Evolutionary conservation across 2,329 filamentous ascomycete genomes (phyloP), one percentile per base, ranked within the genome.

Genomic region (Arachnomyces sp.): DNA sequence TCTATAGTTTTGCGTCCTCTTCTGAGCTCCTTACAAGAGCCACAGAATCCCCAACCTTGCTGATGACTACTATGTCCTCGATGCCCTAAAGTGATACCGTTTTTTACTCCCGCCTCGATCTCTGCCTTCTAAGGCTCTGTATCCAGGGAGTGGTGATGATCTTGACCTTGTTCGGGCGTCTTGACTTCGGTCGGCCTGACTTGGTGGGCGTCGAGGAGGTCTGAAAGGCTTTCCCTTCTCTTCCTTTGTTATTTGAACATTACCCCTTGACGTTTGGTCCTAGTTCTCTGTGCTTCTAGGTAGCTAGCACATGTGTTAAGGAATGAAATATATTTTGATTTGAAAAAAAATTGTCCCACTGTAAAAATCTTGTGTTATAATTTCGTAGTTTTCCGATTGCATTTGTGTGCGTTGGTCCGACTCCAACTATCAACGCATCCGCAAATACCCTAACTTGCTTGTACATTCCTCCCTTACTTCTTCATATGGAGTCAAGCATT

Each of bases 121-220:
- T 37, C 35, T 42, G 39, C 28, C 29, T 43, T 28, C 34, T 20
- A 33, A 32, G 37, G 34, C 44, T 43, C 31, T 41, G 40, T 47
- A 57, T 84, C 84, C 79, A 89, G 82, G 82, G 77, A 80, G 82
- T 81, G 82, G 80, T 87, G 83, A 92, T 92, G 87, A 93, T 92
- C 85, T 92, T 83, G 73, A 81, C 83, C 84, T 82, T 68, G 73
- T 72, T 61, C 58, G 59, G 70, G 64, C 68, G 74, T 81, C 75
- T 76, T 77, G 80, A 78, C 78, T 81, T 88, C 70, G 83, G 83
- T 81, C 82, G 76, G 76, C 71, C 67, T 71, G 68, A 67, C 72
- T 70, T 82, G 83, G 83, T 84, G 84, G 84, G 83, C 77, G 74
- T 76, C 72, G 83, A 83, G 82, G 82, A 84, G 77, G 83, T 89